Evolutionary conservation across 2,329 filamentous ascomycete species (phyloP).

Genomic region (Fusarium sp.): DNA sequence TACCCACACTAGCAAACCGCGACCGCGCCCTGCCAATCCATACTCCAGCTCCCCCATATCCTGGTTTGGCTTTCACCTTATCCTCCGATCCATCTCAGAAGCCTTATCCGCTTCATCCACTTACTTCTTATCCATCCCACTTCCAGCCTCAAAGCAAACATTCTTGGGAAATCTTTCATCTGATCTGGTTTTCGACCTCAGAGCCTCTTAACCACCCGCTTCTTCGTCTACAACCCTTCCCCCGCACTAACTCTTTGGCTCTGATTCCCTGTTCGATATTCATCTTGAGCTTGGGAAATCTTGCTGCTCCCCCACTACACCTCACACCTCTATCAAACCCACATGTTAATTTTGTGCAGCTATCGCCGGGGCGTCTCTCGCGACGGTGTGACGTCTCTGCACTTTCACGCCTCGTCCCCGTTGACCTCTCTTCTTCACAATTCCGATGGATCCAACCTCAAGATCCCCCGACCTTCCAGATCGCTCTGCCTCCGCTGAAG

Average conservation of each 20-base stretch:
- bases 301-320: constrained; percentile 36
- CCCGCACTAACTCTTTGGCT: constrained; percentile 19
- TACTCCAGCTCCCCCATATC: constrained; percentile 45
- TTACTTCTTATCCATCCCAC: constrained; percentile 40
- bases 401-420: constrained; percentile 57
- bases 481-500: constrained; percentile 71
- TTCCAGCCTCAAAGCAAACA: constrained; percentile 33
- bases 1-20: constrained; percentile 53
- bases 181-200: constrained; percentile 16
- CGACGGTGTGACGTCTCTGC: constrained; percentile 63
- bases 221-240: constrained; percentile 18
- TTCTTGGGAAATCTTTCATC: constrained; percentile 25
- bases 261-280: constrained; percentile 24
- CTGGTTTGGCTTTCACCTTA: constrained; percentile 20
- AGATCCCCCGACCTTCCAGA: constrained; percentile 64
- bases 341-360: constrained; percentile 68
- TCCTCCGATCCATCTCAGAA: constrained; percentile 40
- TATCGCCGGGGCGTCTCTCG: constrained; percentile 65
- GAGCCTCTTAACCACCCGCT: constrained; percentile 19
- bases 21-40: constrained; percentile 50
- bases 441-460: constrained; percentile 66
- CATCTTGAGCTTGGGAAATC: constrained; percentile 27
- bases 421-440: constrained; percentile 50
- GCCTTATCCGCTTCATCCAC: constrained; percentile 37
- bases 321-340: constrained; percentile 50